A percentile compares a stretch with the other conserved stretches of the same genome.
These are phyloP conservation scores for Wickerhamomyces rabaulensis DNA, from an alignment of 805 yeast genomes.

Conservation along the genomic window DNA sequence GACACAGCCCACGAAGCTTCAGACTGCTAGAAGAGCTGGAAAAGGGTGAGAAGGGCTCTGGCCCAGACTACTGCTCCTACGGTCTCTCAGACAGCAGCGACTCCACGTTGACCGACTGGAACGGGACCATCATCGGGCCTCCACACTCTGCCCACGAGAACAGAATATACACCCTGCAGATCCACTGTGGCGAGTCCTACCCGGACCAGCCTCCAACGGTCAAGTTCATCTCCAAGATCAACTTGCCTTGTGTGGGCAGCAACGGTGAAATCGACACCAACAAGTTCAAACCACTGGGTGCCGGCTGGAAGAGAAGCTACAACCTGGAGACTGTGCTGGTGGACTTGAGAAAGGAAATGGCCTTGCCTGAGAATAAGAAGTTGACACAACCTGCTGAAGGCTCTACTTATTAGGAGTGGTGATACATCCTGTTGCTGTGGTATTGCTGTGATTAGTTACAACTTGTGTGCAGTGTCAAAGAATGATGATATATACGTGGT, in stretches of 20 bases:
- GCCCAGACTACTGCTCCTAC: slow-evolving; percentile 94
- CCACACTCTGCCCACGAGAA: slow-evolving; percentile 90
- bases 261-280: slow-evolving; percentile 51
- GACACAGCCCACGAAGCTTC: slow-evolving; percentile 78
- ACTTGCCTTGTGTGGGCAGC: slow-evolving; percentile 84
- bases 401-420: slow-evolving; percentile 51
- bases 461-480: too few relatives aligned
- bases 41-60: slow-evolving; percentile 96
- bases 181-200: slow-evolving; percentile 77
- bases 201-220: slow-evolving; percentile 90
- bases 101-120: slow-evolving; percentile 92
- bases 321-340: slow-evolving; percentile 90
- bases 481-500: too few relatives aligned
- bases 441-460: too few relatives aligned
- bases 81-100: slow-evolving; percentile 90
- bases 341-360: slow-evolving; percentile 90
- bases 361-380: slow-evolving; percentile 73
- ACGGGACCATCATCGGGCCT: slow-evolving; percentile 96
- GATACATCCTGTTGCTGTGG: too few relatives aligned
- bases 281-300: slow-evolving; percentile 61
- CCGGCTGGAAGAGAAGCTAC: slow-evolving; percentile 79
- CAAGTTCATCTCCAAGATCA: slow-evolving; percentile 74
- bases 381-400: slow-evolving; percentile 93
- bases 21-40: slow-evolving; percentile 93
- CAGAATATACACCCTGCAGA: slow-evolving; percentile 78